phyloP scores from a whole-genome alignment of 768 basidiomycete species.

The Paxillus ammoniavirescens region DNA sequence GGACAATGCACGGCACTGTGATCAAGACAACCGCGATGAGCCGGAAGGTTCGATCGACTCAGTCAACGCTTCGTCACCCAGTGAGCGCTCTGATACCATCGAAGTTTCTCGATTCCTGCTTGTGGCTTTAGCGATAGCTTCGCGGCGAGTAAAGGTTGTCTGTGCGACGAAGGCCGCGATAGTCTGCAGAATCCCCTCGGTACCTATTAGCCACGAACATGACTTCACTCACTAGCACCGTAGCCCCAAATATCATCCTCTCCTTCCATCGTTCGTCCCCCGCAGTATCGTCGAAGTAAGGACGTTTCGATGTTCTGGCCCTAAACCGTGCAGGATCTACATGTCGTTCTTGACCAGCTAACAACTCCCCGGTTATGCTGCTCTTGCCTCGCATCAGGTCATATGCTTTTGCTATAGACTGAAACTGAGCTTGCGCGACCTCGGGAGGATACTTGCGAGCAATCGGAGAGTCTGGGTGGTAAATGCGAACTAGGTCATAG shows the following conservation, averaged over 20 bases:
- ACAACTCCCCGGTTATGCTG: slow-evolving; percentile 17
- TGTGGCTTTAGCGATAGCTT: slow-evolving; percentile 27
- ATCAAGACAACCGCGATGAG: background rate
- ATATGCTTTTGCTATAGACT: slow-evolving; percentile 68
- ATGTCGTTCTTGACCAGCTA: slow-evolving; percentile 14
- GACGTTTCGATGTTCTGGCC: slow-evolving; percentile 34
- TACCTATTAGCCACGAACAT: background rate
- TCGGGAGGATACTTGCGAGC: slow-evolving; percentile 43
- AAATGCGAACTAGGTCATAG: slow-evolving; percentile 75
- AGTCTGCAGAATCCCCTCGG: slow-evolving; percentile 23
- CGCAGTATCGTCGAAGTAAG: slow-evolving; percentile 44
- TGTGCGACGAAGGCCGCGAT: slow-evolving; percentile 34
- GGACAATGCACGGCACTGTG: background rate
- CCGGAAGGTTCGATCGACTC: slow-evolving; percentile 10
- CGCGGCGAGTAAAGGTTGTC: slow-evolving; percentile 28
- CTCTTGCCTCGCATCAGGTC: slow-evolving; percentile 56
- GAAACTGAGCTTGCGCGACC: slow-evolving; percentile 62
- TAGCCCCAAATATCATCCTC: slow-evolving; percentile 52
- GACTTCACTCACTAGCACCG: slow-evolving; percentile 43
- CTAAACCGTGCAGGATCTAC: slow-evolving; percentile 43
- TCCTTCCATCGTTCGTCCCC: slow-evolving; percentile 70
- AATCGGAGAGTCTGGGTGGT: slow-evolving; percentile 69
- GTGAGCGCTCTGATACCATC: background rate
- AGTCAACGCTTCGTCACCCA: slow-evolving; percentile 22
- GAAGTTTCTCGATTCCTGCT: slow-evolving; percentile 2